These are phyloP conservation scores for Globisporangium carolinianum DNA, from an alignment of 352 stramenopile genomes.

Conservation along the genomic window DNA sequence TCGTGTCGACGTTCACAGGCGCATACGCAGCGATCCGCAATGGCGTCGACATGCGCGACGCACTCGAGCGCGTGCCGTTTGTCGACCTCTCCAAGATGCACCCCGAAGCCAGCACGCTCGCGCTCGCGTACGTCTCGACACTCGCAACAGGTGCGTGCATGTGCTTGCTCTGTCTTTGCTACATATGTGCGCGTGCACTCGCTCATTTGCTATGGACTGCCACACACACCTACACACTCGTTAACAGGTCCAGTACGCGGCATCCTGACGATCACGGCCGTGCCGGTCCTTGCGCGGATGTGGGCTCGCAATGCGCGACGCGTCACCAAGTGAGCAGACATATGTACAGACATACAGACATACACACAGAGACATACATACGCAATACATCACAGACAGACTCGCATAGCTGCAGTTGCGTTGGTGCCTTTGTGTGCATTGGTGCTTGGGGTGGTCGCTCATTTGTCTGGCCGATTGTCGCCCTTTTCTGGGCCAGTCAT, in stretches of 20 bases:
- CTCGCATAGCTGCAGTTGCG: too few relatives aligned
- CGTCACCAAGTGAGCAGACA: slow-evolving; percentile 9
- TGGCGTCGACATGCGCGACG: slow-evolving; percentile 52
- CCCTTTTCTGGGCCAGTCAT: neutral
- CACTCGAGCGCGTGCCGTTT: slow-evolving; percentile 57
- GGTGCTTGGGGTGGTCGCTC: neutral
- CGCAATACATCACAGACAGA: too few relatives aligned
- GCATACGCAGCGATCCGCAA: slow-evolving; percentile 64
- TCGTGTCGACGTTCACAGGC: slow-evolving; percentile 92
- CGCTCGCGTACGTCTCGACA: slow-evolving; percentile 91
- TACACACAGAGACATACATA: neutral
- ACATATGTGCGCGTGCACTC: neutral
- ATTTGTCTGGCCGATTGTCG: slow-evolving; percentile 9
- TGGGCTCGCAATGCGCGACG: slow-evolving; percentile 29
- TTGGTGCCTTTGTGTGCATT: neutral
- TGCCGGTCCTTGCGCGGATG: slow-evolving; percentile 63
- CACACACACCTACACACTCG: neutral
- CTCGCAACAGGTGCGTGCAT: slow-evolving; percentile 49
- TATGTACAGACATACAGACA: neutral
- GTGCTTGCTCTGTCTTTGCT: neutral
- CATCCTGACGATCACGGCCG: slow-evolving; percentile 64
- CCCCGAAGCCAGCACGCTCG: slow-evolving; percentile 55
- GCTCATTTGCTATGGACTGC: neutral
- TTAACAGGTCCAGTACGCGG: slow-evolving; percentile 48
- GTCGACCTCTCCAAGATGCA: slow-evolving; percentile 66